Conservation (phyloP, 2,329 filamentous ascomycete species). For the Leptographium galeiforme region DNA sequence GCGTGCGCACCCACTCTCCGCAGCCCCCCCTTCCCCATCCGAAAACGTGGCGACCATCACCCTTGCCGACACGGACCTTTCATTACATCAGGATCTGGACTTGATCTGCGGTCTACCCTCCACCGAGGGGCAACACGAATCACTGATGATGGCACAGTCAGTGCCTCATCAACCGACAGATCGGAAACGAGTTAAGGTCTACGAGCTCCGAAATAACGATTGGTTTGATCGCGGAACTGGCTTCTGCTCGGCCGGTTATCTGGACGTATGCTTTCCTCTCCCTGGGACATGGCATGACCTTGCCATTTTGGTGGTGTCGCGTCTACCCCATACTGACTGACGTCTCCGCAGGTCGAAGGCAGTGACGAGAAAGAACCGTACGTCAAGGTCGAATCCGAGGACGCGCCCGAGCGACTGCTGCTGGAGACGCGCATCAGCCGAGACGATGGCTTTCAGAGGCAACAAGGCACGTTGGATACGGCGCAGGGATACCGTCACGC, state of each 20-base stretch:
- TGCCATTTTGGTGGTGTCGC: neutral
- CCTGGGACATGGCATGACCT: neutral
- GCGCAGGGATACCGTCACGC: neutral
- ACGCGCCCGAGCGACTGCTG: slow-evolving; percentile 69
- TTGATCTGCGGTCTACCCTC: slow-evolving; percentile 34
- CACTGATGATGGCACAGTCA: slow-evolving; percentile 58
- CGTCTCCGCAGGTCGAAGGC: slow-evolving; percentile 34
- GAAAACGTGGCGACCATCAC: slow-evolving; percentile 42
- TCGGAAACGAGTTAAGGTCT: slow-evolving; percentile 86
- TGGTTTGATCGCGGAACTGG: slow-evolving; percentile 97
- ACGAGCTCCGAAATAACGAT: slow-evolving; percentile 96
- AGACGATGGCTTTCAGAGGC: slow-evolving; percentile 95
- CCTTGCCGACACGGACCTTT: slow-evolving; percentile 39
- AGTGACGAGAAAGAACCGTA: slow-evolving; percentile 63
- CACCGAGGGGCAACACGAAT: slow-evolving; percentile 40
- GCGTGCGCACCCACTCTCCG: slow-evolving; percentile 11
- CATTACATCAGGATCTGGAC: slow-evolving; percentile 46
- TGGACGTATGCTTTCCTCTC: slow-evolving; percentile 43
- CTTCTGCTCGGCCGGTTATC: slow-evolving; percentile 71
- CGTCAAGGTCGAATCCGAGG: slow-evolving; percentile 87
- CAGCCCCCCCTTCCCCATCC: slow-evolving; percentile 12
- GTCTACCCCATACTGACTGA: slow-evolving; percentile 4
- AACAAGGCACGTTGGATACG: slow-evolving; percentile 54
- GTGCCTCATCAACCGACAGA: slow-evolving; percentile 56
- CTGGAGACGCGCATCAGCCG: slow-evolving; percentile 83